Conservation (phyloP, 805 yeast genomes). For the Suhomyces kilbournensis region DNA sequence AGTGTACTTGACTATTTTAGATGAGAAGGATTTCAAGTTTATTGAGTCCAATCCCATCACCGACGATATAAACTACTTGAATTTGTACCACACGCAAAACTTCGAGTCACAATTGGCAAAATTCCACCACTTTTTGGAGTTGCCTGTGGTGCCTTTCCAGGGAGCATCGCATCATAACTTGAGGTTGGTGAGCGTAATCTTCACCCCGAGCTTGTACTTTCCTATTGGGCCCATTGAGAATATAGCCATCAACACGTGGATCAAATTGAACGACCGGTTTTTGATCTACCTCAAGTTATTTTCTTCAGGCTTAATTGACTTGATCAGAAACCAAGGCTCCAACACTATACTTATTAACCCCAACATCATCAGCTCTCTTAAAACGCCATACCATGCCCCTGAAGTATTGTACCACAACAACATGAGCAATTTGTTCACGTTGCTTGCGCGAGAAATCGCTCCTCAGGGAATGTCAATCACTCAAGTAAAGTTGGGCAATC, state of each 20-base stretch:
- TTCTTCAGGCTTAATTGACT: constrained; percentile 51
- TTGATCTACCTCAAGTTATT: constrained; percentile 50
- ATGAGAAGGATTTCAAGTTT: constrained; percentile 53
- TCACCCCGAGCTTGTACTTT: constrained; percentile 67
- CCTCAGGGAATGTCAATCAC: constrained; percentile 37
- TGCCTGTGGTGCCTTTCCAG: constrained; percentile 57
- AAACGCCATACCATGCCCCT: constrained; percentile 61
- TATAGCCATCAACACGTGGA: constrained; percentile 52
- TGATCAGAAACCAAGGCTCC: constrained; percentile 50
- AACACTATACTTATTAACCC: constrained; percentile 55
- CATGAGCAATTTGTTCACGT: constrained; percentile 34
- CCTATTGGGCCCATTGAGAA: constrained; percentile 68
- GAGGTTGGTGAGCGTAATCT: constrained; percentile 59
- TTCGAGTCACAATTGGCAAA: constrained; percentile 48
- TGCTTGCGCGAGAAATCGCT: constrained; percentile 33
- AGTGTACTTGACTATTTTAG: constrained; percentile 71
- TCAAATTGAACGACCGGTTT: constrained; percentile 43
- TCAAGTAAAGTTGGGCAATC: constrained; percentile 40
- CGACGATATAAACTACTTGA: constrained; percentile 66
- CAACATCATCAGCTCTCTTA: constrained; percentile 50
- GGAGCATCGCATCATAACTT: constrained; percentile 57
- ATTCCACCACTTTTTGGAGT: constrained; percentile 47
- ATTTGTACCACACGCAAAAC: constrained; percentile 46
- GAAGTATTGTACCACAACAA: constrained; percentile 55
- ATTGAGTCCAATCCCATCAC: constrained; percentile 56